Base-by-base conservation (phyloP, 345 rosid species). In the Tarenaya hassleriana region DNA sequence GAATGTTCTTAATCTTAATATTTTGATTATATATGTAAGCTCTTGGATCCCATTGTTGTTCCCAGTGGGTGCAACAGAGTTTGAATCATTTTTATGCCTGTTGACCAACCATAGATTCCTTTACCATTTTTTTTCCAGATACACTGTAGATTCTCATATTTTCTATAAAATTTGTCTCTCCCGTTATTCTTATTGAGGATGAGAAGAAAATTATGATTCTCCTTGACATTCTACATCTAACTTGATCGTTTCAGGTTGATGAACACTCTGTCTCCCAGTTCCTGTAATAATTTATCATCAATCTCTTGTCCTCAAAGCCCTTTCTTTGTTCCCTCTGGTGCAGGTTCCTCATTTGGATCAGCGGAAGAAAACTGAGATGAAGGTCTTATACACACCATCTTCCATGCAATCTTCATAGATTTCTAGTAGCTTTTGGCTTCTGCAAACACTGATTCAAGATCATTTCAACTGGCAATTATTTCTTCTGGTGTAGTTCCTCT, bases 71-170 rank as follows among this genome's bases (percentile, higher is more conserved):
- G 62, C 58, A 64, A 69, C 74, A 61, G 50, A 50, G 67, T 60
- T 59, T 58, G 79, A 71, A 79, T 57, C 65, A 52, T 61, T 61
- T 39, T 29, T 10, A 50, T 69, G 67, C 72, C 77, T 65, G 82
- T 76, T 81, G 73, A 73, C 73, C 85, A 73, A 77, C 73, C 55
- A 5, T 56, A 68, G 56, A 47, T 33, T 56, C 40, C 40, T 35
- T 33, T 18, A 38, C 55, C 43, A 43, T 62, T 58, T 59, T 58
- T 59, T 48, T 48, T 47, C 41, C 59, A 43, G 42, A 24, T 50
- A 35, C 55, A 60, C 66, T 60, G 40, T 66, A 21, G 41, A 47
- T 47, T 48, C 13, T 64, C 16, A 7, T 67, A 1, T 4, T 43
- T 38, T 51, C 50, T 58, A 66, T 58, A 35, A 20, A 45, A 1